phyloP scores from a whole-genome alignment of 2,329 filamentous ascomycete genomes.

The Fusarium agapanthi region DNA sequence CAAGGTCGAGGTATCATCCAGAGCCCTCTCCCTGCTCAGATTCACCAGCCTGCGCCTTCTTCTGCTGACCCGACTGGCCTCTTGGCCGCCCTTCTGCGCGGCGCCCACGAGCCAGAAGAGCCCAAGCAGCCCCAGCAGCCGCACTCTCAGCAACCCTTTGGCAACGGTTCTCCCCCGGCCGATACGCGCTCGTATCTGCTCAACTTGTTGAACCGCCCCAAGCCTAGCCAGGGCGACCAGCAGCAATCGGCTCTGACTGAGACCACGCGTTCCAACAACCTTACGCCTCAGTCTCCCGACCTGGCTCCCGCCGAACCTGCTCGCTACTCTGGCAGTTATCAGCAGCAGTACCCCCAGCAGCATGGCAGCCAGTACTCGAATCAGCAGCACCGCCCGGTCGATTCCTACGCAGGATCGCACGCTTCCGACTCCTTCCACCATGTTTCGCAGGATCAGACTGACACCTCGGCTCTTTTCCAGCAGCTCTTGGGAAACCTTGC shows the following conservation, averaged over 20 bases:
- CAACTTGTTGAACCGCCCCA: conserved; percentile 83
- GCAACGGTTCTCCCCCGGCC: conserved; percentile 62
- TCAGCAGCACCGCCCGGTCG: conserved; percentile 40
- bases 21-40: conserved; percentile 48
- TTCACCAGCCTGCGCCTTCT: conserved; percentile 66
- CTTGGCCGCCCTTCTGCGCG: conserved; percentile 69
- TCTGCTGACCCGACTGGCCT: conserved; percentile 65
- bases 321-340: conserved; percentile 44
- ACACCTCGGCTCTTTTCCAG: conserved; percentile 50
- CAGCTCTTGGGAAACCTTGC: conserved; percentile 50
- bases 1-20: conserved; percentile 35
- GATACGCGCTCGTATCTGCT: conserved; percentile 88
- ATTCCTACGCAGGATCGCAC: conserved; percentile 41
- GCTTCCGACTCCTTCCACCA: conserved; percentile 41
- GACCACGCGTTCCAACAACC: conserved; percentile 52
- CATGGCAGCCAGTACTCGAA: conserved; percentile 32
- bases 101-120: conserved; percentile 60
- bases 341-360: conserved; percentile 39
- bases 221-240: conserved; percentile 67
- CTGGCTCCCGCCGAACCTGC: conserved; percentile 40
- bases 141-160: conserved; percentile 51
- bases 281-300: conserved; percentile 57
- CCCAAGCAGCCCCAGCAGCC: conserved; percentile 42
- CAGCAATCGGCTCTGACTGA: conserved; percentile 51
- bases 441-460: conserved; percentile 50